Base-by-base conservation (phyloP, 2,329 filamentous ascomycete species). In the Cytospora mali region DNA sequence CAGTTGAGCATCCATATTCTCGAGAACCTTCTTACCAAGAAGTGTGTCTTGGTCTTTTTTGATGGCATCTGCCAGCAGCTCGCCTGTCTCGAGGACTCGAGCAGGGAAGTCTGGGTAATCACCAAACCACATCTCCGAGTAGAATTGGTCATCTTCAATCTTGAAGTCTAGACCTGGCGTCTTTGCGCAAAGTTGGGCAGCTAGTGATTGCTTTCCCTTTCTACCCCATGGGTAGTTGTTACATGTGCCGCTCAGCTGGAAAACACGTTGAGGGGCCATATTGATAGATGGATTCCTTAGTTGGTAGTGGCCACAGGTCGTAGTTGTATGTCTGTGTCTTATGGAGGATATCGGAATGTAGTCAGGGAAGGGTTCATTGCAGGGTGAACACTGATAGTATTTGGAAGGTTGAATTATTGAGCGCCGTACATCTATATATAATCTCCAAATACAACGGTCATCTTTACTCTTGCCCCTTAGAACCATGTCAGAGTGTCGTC, bases 101-200 rank as follows among this genome's bases (percentile, higher is more conserved):
- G 87, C 89, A 0, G 89, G 89, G 28, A 88, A 83, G 46, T 85
- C 85, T 0, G 89, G 88, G 71, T 93, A 92, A 51, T 90, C 91
- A 4, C 88, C 89, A 79, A 92, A 89, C 89, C 89, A 92, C 81
- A 89, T 86, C 82, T 82, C 80, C 0, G 80, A 80, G 70, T 93
- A 93, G 7, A 79, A 75, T 68, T 86, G 81, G 62, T 81, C 78
- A 60, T 90, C 83, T 25, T 92, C 81, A 55, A 92, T 82, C 64
- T 83, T 79, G 75, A 89, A 89, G 39, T 80, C 79, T 6, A 80
- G 82, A 14, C 85, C 84, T 0, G 87, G 86, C 0, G 88, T 90
- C 67, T 88, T 84, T 13, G 83, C 80, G 69, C 87, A 90, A 11
- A 91, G 76, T 49, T 79, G 80, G 1, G 88, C 90, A 14, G 88